These are phyloP conservation scores for Tolypocladium cylindrosporum DNA, from an alignment of 2,329 filamentous ascomycete genomes.

Conservation along the genomic window DNA sequence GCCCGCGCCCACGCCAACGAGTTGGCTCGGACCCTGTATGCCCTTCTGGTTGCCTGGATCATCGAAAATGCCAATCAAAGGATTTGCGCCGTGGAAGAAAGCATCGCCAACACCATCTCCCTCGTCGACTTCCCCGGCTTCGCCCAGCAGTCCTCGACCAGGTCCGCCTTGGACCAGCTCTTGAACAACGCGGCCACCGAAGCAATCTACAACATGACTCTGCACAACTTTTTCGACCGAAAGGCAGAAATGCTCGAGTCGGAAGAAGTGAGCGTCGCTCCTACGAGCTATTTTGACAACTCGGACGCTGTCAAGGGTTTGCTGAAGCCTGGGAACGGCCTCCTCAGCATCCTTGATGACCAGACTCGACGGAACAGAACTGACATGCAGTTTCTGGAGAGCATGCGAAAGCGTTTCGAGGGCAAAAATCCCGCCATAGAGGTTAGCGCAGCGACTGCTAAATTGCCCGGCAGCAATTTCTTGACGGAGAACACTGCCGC, in stretches of 20 bases:
- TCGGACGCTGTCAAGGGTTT: constrained; percentile 87
- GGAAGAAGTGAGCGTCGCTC: constrained; percentile 81
- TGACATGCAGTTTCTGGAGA: constrained; percentile 84
- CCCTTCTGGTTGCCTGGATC: constrained; percentile 84
- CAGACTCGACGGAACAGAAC: constrained; percentile 84
- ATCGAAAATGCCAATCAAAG: constrained; percentile 88
- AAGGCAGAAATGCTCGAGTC: constrained; percentile 89
- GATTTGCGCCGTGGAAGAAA: constrained; percentile 77
- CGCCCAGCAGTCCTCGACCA: constrained; percentile 70
- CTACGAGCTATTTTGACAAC: constrained; percentile 97
- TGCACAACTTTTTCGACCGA: constrained; percentile 92
- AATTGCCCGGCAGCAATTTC: constrained; percentile 83
- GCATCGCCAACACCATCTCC: constrained; percentile 86
- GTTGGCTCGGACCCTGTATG: constrained; percentile 85
- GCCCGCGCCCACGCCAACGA: constrained; percentile 90
- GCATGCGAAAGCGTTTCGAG: constrained; percentile 83
- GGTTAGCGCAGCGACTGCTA: constrained; percentile 63
- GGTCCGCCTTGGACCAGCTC: constrained; percentile 81
- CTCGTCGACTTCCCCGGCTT: constrained; percentile 97
- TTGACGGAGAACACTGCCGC: constrained; percentile 70
- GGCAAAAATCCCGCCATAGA: constrained; percentile 87
- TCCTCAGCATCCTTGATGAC: constrained; percentile 91
- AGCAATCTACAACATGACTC: constrained; percentile 81
- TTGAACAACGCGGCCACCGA: constrained; percentile 92
- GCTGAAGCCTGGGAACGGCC: constrained; percentile 83